Evolutionary conservation across 1,139 yeast species (phyloP).

Genomic region (Yamadazyma spencermartinsiae): DNA sequence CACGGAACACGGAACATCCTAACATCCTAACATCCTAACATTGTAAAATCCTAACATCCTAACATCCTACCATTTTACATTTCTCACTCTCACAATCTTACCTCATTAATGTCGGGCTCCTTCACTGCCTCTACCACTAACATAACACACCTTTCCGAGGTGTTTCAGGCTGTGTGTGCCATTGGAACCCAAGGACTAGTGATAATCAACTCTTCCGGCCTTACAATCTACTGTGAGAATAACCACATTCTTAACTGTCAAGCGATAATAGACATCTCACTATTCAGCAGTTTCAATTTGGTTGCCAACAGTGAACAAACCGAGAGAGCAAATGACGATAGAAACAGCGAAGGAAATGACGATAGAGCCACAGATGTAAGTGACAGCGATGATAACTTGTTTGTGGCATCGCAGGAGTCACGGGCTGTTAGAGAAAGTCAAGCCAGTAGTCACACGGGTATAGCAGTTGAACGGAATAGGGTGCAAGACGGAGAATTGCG

Average conservation of each 20-base stretch:
- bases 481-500: constrained; percentile 22
- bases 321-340: not conserved
- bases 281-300: constrained; percentile 33
- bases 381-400: not conserved
- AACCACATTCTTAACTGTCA: constrained; percentile 41
- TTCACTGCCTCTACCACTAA: constrained; percentile 39
- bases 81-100: not conserved
- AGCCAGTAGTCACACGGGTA: not conserved
- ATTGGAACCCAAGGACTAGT: constrained; percentile 38
- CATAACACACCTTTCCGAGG: constrained; percentile 40
- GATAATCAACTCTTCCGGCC: constrained; percentile 33
- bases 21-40: too few relatives aligned
- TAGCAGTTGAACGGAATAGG: too few relatives aligned
- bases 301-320: not conserved
- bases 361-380: not conserved
- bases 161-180: constrained; percentile 34
- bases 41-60: too few relatives aligned
- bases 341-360: not conserved
- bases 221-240: constrained; percentile 36
- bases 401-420: not conserved
- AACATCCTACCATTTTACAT: not conserved
- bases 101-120: constrained; percentile 3
- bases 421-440: not conserved
- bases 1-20: too few relatives aligned
- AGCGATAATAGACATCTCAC: constrained; percentile 36